Conservation (phyloP, 257 asterid species). For the Ophiorrhiza pumila region DNA sequence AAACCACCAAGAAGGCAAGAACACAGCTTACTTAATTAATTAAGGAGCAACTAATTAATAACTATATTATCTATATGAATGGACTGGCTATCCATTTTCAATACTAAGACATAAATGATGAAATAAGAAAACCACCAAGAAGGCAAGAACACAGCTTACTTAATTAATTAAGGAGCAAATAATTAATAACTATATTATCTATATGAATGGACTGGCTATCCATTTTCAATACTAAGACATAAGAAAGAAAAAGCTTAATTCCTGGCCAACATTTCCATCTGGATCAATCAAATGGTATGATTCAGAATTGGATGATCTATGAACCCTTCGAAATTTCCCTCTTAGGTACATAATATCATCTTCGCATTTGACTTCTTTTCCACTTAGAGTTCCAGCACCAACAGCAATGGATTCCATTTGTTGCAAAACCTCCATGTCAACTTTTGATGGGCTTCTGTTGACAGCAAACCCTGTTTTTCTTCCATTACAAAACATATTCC, state of each 20-base stretch:
- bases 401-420: slow-evolving; percentile 38
- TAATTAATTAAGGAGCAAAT: not conserved
- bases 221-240: slow-evolving; percentile 24
- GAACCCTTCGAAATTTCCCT: slow-evolving; percentile 53
- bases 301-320: slow-evolving; percentile 45
- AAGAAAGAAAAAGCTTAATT: slow-evolving; percentile 52
- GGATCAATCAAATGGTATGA: slow-evolving; percentile 61
- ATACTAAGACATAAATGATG: slow-evolving; percentile 29
- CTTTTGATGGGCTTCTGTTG: slow-evolving; percentile 31
- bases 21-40: not conserved
- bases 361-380: slow-evolving; percentile 17
- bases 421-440: slow-evolving; percentile 37
- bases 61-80: not conserved
- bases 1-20: no score
- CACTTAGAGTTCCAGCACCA: slow-evolving; percentile 46
- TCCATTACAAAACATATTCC: slow-evolving; percentile 61
- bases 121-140: no score
- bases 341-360: slow-evolving; percentile 52
- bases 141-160: not conserved
- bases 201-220: not conserved
- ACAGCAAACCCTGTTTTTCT: slow-evolving; percentile 50
- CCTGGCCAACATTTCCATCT: slow-evolving; percentile 48
- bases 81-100: not conserved
- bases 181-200: not conserved
- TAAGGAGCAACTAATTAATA: not conserved